A percentile compares a stretch with the other conserved stretches of the same genome.
Conservation (phyloP, 495 filamentous ascomycete species). For the Aspergillus biplanus region DNA sequence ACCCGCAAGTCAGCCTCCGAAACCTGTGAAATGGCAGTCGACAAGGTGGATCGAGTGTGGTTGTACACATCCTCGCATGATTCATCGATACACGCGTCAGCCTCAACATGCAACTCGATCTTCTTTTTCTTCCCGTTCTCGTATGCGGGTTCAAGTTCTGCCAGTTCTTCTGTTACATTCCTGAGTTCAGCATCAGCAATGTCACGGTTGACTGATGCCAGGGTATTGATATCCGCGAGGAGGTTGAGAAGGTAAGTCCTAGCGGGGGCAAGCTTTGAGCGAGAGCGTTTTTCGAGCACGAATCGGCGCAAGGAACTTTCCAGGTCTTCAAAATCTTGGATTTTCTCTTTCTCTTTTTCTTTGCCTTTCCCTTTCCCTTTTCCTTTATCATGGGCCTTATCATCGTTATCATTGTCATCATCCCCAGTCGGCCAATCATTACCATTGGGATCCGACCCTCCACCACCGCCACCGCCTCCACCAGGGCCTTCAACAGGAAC, state of each 20-base stretch:
- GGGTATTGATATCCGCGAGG: constrained; percentile 76
- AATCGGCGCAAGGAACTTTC: constrained; percentile 89
- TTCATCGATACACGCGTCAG: constrained; percentile 80
- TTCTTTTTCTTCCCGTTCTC: constrained; percentile 83
- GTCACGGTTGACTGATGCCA: constrained; percentile 87
- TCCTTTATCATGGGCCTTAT: constrained; percentile 49
- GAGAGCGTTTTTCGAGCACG: constrained; percentile 92
- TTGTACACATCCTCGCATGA: constrained; percentile 84
- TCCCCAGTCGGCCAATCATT: constrained; percentile 31
- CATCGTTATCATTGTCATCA: constrained; percentile 61
- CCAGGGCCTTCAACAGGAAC: constrained; percentile 53
- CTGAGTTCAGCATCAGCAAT: constrained; percentile 85
- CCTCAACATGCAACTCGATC: constrained; percentile 76
- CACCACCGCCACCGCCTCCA: constrained; percentile 57
- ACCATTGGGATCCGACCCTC: constrained; percentile 46
- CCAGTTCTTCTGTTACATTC: constrained; percentile 76
- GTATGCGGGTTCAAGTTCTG: constrained; percentile 81
- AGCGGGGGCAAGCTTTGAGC: constrained; percentile 93
- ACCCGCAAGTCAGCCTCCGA: constrained; percentile 79
- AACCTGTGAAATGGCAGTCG: constrained; percentile 69
- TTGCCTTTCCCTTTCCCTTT: constrained; percentile 85
- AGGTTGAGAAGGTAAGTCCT: constrained; percentile 96
- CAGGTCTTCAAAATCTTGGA: constrained; percentile 84
- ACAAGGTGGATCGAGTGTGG: constrained; percentile 74
- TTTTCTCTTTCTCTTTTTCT: constrained; percentile 84